Percentiles rank a stretch among this genome's conserved stretches.
Evolutionary conservation across 148 eudicot genomes (phyloP).

Genomic region (Rhododendron molle): DNA sequence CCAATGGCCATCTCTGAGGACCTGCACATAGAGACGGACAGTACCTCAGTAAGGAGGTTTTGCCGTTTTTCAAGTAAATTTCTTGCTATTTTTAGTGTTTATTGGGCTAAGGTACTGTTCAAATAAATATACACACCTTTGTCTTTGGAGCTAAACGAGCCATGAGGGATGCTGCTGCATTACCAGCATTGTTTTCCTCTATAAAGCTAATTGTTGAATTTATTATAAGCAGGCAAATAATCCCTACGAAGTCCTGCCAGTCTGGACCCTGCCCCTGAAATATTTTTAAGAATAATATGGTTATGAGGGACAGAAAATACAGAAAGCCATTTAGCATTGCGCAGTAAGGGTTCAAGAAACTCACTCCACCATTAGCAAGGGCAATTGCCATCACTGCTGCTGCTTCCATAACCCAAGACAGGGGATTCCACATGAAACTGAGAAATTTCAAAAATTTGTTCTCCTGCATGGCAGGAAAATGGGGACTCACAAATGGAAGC

Average conservation of each 20-base stretch:
- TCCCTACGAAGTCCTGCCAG: conserved; percentile 74
- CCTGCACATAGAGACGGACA: conserved; percentile 26
- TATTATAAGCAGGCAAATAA: conserved; percentile 48
- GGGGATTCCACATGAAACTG: conserved; percentile 82
- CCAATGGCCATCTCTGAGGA: conserved; percentile 68
- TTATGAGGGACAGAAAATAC: background rate
- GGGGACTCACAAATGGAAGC: background rate
- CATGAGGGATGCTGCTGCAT: conserved; percentile 75
- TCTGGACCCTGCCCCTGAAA: conserved; percentile 66
- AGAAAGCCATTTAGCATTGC: background rate
- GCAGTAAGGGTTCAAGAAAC: conserved; percentile 16
- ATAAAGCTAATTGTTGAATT: conserved; percentile 71
- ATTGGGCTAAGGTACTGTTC: background rate
- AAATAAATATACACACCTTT: conserved; percentile 35
- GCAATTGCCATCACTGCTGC: conserved; percentile 76
- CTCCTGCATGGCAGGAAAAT: conserved; percentile 37
- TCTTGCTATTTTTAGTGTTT: background rate
- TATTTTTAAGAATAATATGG: conserved; percentile 4
- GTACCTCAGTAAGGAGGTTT: background rate
- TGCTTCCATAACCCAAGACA: conserved; percentile 88
- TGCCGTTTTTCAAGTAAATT: background rate
- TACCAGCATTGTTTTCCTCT: conserved; percentile 80
- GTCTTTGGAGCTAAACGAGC: conserved; percentile 68
- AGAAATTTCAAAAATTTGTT: conserved; percentile 74
- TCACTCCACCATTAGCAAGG: conserved; percentile 80